Evolutionary conservation across 2,329 filamentous ascomycete genomes (phyloP).

Genomic region (Mycosphaerella sp.): DNA sequence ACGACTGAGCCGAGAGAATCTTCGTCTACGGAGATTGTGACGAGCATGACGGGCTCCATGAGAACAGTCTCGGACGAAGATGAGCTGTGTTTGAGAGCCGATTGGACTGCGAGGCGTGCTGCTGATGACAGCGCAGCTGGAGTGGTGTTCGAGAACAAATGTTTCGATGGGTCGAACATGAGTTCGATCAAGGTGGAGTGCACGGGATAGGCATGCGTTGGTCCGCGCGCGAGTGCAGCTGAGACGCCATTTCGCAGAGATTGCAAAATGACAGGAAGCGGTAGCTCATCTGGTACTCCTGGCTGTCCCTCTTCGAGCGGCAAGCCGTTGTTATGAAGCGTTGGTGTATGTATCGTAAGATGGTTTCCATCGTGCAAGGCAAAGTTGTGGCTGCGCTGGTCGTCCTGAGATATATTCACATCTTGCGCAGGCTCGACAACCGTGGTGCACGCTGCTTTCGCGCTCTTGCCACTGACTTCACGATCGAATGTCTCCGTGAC

Average conservation of each 20-base stretch:
- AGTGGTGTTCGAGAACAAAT: constrained; percentile 63
- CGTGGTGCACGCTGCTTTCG: constrained; percentile 70
- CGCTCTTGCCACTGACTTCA: constrained; percentile 70
- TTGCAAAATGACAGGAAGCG: constrained; percentile 45
- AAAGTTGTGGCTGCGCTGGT: constrained; percentile 36
- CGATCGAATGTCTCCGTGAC: constrained; percentile 66
- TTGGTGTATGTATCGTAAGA: constrained; percentile 52
- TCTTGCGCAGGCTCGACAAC: constrained; percentile 44
- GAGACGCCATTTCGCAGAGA: constrained; percentile 70
- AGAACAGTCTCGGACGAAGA: constrained; percentile 53
- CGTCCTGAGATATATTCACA: constrained; percentile 4
- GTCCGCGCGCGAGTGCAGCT: constrained; percentile 78
- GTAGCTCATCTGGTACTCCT: constrained; percentile 51
- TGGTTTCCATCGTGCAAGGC: constrained; percentile 63
- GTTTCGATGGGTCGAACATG: constrained; percentile 57
- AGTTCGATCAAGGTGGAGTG: constrained; percentile 68
- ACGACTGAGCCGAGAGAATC: constrained; percentile 72
- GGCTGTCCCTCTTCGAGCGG: constrained; percentile 40
- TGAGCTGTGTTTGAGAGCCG: constrained; percentile 59
- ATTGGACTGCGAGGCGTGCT: constrained; percentile 61
- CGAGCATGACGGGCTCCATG: constrained; percentile 91
- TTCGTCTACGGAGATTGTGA: constrained; percentile 80
- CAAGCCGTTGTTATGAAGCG: constrained; percentile 39
- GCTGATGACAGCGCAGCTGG: constrained; percentile 63
- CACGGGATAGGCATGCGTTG: constrained; percentile 71